Evolutionary conservation across 1,139 yeast genomes (phyloP), one percentile per base, ranked within the genome.

Genomic region (Blastobotrys proliferans): DNA sequence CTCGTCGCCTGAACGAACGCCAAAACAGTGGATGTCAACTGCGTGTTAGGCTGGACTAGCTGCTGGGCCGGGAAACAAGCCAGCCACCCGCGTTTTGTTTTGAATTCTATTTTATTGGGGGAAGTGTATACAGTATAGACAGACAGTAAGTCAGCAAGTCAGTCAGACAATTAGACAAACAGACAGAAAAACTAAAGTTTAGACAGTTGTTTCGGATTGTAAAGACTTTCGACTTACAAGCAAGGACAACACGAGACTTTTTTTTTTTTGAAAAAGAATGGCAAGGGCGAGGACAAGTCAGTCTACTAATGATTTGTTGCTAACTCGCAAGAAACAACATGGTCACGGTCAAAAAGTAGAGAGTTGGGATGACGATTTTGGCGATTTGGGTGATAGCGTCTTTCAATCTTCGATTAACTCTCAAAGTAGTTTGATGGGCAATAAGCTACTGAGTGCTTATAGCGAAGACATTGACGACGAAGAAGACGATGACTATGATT

Each of bases 311-410:
- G 26, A 22, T 11, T 22, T 22, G 26, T n/a, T n/a, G n/a, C 26
- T 22, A 11, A 11, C 26, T 8, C 26, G 26, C 9, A 22, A 22
- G 26, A 22, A 22, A 11, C 8, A 22, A 22, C 8, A 22, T 8
- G 26, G 26, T 11, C 9, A 8, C n/a, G n/a, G n/a, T n/a, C n/a
- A n/a, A n/a, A n/a, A n/a, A n/a, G 46, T 43, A 11, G 56, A 51
- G 37, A 50, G 40, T 44, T 52, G 55, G 54, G 57, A 54, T 39
- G 54, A 52, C 28, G 58, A 52, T 34, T 54, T 54, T 38, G 57
- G 41, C 39, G 56, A 48, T 14, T n/a, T 39, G 17, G 40, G 18
- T 11, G 42, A 39, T 20, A 28, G 25, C 22, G 49, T 35, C 14
- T 37, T 37, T 13, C 30, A 14, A 17, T 22, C 40, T 4, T 20